Conservation (phyloP, 2,329 filamentous ascomycete species). For the Parasarocladium wereldwijsianum region DNA sequence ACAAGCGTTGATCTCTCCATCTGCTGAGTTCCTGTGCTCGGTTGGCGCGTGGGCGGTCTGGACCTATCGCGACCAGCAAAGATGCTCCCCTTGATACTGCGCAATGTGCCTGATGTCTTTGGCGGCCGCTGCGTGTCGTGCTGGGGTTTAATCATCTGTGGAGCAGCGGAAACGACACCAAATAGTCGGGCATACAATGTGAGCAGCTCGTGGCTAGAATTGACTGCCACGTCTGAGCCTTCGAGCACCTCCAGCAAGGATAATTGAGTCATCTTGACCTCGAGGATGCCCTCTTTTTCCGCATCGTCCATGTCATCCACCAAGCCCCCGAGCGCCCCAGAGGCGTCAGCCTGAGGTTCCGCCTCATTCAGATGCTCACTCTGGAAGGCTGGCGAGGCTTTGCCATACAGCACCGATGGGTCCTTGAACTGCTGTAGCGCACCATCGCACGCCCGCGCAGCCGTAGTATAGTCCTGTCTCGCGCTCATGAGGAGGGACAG, state of each 20-base stretch:
- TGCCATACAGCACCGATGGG: slow-evolving; percentile 53
- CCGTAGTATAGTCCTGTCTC: slow-evolving; percentile 69
- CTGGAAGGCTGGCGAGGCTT: slow-evolving; percentile 37
- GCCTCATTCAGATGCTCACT: slow-evolving; percentile 54
- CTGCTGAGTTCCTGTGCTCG: slow-evolving; percentile 18
- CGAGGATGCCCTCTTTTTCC: slow-evolving; percentile 78
- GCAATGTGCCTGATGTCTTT: slow-evolving; percentile 57
- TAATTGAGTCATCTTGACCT: slow-evolving; percentile 91
- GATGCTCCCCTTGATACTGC: slow-evolving; percentile 59
- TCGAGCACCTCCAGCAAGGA: slow-evolving; percentile 71
- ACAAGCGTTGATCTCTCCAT: slow-evolving; percentile 20
- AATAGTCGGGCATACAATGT: slow-evolving; percentile 73
- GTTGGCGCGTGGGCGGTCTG: slow-evolving; percentile 25
- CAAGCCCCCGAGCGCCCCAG: slow-evolving; percentile 27
- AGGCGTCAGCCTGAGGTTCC: slow-evolving; percentile 15
- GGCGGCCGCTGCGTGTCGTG: slow-evolving; percentile 37
- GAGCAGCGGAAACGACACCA: slow-evolving; percentile 28
- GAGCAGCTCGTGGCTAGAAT: slow-evolving; percentile 73
- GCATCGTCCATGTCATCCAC: slow-evolving; percentile 69
- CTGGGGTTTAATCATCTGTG: slow-evolving; percentile 22
- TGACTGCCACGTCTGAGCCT: slow-evolving; percentile 73
- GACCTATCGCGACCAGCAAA: slow-evolving; percentile 47
- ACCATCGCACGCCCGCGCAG: slow-evolving; percentile 71
- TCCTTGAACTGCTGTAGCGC: slow-evolving; percentile 83
- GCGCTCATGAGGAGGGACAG: slow-evolving; percentile 75